Percentiles rank a stretch among this genome's conserved stretches.
These are phyloP conservation scores for Cercophora samala DNA, from an alignment of 495 filamentous ascomycete species.

Conservation along the genomic window DNA sequence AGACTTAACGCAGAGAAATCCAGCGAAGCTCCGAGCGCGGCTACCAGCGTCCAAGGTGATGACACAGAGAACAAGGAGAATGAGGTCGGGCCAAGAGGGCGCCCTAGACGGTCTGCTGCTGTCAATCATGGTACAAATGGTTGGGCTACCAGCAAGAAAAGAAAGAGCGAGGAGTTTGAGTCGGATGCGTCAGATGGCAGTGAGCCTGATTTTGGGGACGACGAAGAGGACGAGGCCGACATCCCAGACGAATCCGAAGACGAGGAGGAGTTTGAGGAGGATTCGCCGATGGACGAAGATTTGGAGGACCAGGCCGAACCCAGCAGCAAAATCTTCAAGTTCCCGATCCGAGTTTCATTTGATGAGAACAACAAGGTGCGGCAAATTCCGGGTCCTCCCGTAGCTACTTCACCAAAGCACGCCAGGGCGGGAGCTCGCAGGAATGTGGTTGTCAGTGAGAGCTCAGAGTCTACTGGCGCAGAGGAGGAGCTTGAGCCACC, in stretches of 20 bases:
- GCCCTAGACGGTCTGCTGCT: conserved; percentile 42
- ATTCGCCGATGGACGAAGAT: conserved; percentile 53
- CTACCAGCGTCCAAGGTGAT: conserved; percentile 36
- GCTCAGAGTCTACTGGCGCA: conserved; percentile 22
- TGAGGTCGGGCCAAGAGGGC: conserved; percentile 29
- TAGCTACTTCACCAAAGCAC: conserved; percentile 8
- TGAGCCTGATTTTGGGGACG: conserved; percentile 56
- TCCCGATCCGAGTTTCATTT: conserved; percentile 43
- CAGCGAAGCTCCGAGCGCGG: conserved; percentile 39
- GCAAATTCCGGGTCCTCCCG: conserved; percentile 26
- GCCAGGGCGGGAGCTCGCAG: conserved; percentile 27
- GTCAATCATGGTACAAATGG: conserved; percentile 43
- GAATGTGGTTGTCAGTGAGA: conserved; percentile 33
- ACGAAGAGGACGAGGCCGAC: conserved; percentile 58
- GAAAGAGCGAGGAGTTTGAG: conserved; percentile 65
- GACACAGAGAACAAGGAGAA: conserved; percentile 32
- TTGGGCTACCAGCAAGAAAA: conserved; percentile 55
- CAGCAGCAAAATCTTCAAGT: conserved; percentile 61
- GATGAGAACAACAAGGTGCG: conserved; percentile 32
- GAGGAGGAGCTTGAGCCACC: conserved; percentile 19
- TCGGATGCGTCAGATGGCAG: conserved; percentile 68
- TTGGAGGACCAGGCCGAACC: conserved; percentile 43
- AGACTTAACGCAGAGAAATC: conserved; percentile 73
- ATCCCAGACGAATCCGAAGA: conserved; percentile 47
- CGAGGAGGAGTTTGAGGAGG: conserved; percentile 56